Evolutionary conservation across 106 monocot genomes (phyloP), one percentile per base, ranked within the genome.

Genomic region (Acorus gramineus): DNA sequence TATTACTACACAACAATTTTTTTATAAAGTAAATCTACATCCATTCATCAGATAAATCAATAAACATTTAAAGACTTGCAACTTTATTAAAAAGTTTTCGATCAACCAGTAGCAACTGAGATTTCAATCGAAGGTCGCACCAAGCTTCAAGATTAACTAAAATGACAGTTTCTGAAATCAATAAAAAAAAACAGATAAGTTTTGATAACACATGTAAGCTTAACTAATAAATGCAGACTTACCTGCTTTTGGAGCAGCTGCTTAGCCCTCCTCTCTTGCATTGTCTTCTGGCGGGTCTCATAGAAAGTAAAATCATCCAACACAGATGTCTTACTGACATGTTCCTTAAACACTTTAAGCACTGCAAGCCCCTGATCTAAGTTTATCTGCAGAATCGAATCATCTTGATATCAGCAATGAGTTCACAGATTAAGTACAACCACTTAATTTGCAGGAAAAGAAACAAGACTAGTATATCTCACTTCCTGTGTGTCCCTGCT

Each of bases 401-500:
- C n/a, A 61, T 50, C 11, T 44, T 48, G 4, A 7, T 59, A 8
- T 9, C 5, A 42, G 10, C 58, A 52, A 52, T 53, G 4, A 58
- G 42, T 11, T 9, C 7, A 49, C 49, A 56, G n/a, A n/a, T n/a
- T n/a, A n/a, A n/a, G n/a, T n/a, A n/a, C n/a, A n/a, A n/a, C n/a
- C n/a, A 12, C 56, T n/a, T 2, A 47, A 55, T 55, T 4, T 11
- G 5, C 4, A 49, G 9, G 7, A 13, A 47, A 3, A 8, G 8
- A 44, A 42, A 48, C n/a, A n/a, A n/a, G n/a, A n/a, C n/a, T n/a
- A n/a, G n/a, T n/a, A n/a, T n/a, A n/a, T n/a, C 50, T 48, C 59
- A 87, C 95, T 90, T 95, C 95, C 66, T 90, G 95, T 2, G 95
- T 87, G 70, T 95, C 95, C 73, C 90, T 76, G 55, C 90, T 95